phyloP scores from a whole-genome alignment of 768 basidiomycete species.

The Termitomyces sp. region DNA sequence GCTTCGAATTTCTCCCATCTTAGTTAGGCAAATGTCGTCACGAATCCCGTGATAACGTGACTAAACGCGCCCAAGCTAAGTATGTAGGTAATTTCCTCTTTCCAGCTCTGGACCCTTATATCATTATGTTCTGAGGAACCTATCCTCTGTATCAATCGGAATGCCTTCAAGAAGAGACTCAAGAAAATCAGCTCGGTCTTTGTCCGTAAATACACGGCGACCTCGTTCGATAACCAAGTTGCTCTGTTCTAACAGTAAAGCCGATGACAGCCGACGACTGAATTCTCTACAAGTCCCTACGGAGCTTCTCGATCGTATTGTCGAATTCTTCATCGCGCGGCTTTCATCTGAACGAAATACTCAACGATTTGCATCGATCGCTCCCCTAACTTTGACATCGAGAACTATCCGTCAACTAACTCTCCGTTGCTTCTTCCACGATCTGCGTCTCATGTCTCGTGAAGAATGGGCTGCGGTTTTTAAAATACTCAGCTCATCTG shows the following conservation, averaged over 20 bases:
- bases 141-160: background rate
- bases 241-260: background rate
- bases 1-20: no score
- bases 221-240: background rate
- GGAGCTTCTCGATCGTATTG: conserved; percentile 31
- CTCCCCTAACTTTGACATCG: conserved; percentile 34
- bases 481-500: conserved; percentile 18
- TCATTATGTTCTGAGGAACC: background rate
- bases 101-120: background rate
- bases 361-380: conserved; percentile 26
- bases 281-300: conserved; percentile 25
- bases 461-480: conserved; percentile 19
- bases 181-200: background rate
- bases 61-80: background rate
- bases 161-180: conserved; percentile 6
- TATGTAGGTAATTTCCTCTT: background rate
- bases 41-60: background rate
- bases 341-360: conserved; percentile 1
- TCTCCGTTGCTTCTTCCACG: conserved; percentile 31
- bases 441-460: conserved; percentile 21
- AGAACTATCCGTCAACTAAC: conserved; percentile 34
- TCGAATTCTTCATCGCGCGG: conserved; percentile 19
- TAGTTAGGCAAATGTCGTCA: background rate
- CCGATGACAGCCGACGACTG: background rate
- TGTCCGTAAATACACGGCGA: background rate